These are phyloP conservation scores for Daldinia concentrica DNA, from an alignment of 495 filamentous ascomycete genomes.

Conservation along the genomic window DNA sequence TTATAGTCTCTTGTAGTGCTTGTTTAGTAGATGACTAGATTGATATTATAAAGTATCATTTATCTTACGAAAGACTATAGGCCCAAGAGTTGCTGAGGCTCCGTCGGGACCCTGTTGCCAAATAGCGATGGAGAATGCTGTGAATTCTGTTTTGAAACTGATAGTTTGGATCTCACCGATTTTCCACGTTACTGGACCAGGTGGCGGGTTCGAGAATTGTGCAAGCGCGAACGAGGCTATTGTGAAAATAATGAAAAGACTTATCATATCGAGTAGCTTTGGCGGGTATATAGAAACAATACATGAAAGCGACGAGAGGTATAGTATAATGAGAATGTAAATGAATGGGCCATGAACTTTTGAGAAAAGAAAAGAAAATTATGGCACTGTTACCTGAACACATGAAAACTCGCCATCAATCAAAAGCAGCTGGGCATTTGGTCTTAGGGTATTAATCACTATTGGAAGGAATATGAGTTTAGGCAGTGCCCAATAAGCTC, in stretches of 20 bases:
- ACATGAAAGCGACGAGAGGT: not conserved
- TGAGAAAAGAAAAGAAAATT: not conserved
- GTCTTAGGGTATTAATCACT: not conserved
- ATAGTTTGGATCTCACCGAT: constrained; percentile 30
- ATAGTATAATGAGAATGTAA: not conserved
- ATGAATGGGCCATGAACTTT: not conserved
- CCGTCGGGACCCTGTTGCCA: constrained; percentile 26
- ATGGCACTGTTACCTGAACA: not conserved
- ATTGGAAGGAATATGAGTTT: not conserved
- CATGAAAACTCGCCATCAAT: not conserved
- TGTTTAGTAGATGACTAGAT: not conserved
- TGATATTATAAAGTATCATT: not conserved
- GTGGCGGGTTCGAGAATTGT: constrained; percentile 13
- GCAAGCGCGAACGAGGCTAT: not conserved
- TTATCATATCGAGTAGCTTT: not conserved
- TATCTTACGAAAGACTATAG: constrained; percentile 19
- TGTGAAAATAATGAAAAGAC: not conserved
- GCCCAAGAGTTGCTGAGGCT: constrained; percentile 16
- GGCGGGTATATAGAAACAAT: not conserved
- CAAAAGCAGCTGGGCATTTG: not conserved
- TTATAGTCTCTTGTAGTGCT: constrained; percentile 13
- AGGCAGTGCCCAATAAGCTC: not conserved
- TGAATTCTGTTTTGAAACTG: constrained; percentile 20
- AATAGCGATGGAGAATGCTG: constrained; percentile 33
- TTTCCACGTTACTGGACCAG: constrained; percentile 12